Base-by-base conservation (phyloP, 2,329 filamentous ascomycete genomes). In the Ophiostoma sp. region DNA sequence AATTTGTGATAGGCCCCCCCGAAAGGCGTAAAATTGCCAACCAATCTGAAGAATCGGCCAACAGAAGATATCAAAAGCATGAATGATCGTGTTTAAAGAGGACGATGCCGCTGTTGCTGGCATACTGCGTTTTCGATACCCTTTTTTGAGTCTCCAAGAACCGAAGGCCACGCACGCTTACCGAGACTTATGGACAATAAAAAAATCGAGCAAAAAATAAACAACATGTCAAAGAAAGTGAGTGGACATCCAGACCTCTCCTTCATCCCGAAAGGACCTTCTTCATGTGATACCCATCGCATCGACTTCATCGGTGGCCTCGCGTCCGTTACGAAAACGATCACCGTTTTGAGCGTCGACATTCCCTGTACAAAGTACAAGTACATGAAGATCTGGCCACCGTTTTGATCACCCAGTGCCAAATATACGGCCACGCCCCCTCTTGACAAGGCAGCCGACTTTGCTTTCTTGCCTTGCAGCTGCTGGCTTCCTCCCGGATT, bases 281-380 rank as follows among this genome's bases (percentile, higher is more conserved):
- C 39, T 52, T 19, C 19, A 52, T 52, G 7, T 11, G 7, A 42
- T 5, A 5, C 39, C 39, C 39, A 42, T 42, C 11, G 39, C 11
- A 25, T 52, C 2, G 48, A 15, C 25, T 17, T 19, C 25, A 11
- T 48, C 69, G 69, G 69, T 22, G 36, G 3, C 33, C 36, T 22
- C n/a, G 36, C 22, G 22, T 61, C 45, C 66, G 69, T 71, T 61
- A 48, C 69, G 33, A 61, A 71, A 71, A 42, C n/a, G 11, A 52
- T 25, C 39, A 55, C 25, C 69, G 48, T 55, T 71, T 71, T 15
- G 55, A 33, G 6, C 36, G 22, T 19, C 36, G 31, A 42, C 31
- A 45, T 33, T 12, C 55, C 12, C 11, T 19, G 55, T 11, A 25
- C 33, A 31, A 70, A 33, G 69, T 61, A 50, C 6, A 61, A 28